Percentiles rank a stretch among this genome's conserved stretches.
phyloP scores from a whole-genome alignment of 23 red algal species.

The Agarophyton chilense region DNA sequence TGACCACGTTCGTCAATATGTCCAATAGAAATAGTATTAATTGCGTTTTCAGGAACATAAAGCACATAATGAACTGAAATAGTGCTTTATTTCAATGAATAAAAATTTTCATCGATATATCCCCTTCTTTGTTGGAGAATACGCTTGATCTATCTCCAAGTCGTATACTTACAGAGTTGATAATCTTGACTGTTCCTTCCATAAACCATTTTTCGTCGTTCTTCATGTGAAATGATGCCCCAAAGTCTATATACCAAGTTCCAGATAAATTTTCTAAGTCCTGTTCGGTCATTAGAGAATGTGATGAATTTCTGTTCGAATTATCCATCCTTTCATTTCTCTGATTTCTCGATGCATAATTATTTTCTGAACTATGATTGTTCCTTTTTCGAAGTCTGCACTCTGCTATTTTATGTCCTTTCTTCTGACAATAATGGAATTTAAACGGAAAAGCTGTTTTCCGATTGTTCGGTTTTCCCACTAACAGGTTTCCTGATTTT shows the following conservation, averaged over 20 bases:
- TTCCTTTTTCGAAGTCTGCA: neutral
- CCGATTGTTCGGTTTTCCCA: neutral
- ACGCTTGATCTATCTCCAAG: neutral
- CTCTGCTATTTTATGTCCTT: neutral
- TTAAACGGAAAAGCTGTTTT: neutral
- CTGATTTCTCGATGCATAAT: too few species aligned
- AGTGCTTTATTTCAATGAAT: neutral
- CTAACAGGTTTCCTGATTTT: neutral
- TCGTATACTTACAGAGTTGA: neutral
- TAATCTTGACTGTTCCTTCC: neutral
- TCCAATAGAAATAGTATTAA: too few species aligned
- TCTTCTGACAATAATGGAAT: neutral
- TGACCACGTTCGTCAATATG: too few species aligned
- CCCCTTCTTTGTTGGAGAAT: neutral
- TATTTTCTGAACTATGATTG: neutral
- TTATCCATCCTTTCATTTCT: too few species aligned
- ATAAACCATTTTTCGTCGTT: neutral
- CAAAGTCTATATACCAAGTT: conserved; percentile 26
- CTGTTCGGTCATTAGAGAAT: neutral
- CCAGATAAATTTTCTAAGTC: neutral
- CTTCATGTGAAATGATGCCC: conserved; percentile 20
- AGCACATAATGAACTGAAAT: too few species aligned
- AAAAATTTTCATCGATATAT: neutral
- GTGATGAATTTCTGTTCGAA: neutral
- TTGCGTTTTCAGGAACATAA: too few species aligned